A percentile compares a stretch with the other conserved stretches of the same genome.
phyloP scores from a whole-genome alignment of 306 rosid species.

The Pterocarpus santalinus region DNA sequence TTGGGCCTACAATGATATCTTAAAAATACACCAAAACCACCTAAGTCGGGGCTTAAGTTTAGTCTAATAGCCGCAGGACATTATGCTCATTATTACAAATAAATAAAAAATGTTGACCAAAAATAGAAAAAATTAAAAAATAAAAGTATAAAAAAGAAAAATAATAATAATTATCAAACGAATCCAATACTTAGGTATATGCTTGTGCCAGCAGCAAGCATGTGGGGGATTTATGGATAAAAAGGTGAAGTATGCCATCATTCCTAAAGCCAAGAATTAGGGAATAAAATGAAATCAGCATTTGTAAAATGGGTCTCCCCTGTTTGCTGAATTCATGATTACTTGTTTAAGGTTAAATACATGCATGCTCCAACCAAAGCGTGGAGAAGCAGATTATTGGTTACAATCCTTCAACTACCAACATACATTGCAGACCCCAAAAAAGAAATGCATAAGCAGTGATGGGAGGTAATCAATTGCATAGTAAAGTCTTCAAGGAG shows the following conservation, averaged over 20 bases:
- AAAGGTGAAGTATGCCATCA: slow-evolving; percentile 52
- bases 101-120: background rate
- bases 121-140: background rate
- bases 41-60: background rate
- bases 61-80: background rate
- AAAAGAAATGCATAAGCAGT: slow-evolving; percentile 11
- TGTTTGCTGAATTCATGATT: slow-evolving; percentile 56
- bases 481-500: background rate
- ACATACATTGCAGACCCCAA: background rate
- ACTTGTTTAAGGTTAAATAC: slow-evolving; percentile 15
- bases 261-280: slow-evolving; percentile 54
- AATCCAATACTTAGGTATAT: background rate
- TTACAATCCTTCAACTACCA: slow-evolving; percentile 44
- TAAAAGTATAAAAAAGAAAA: background rate
- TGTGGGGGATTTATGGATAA: slow-evolving; percentile 50
- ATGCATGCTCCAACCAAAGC: slow-evolving; percentile 35
- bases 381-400: slow-evolving; percentile 48
- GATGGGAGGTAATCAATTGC: slow-evolving; percentile 22
- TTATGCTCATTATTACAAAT: background rate
- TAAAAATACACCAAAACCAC: background rate
- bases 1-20: too few species aligned
- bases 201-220: slow-evolving; percentile 44
- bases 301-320: slow-evolving; percentile 55
- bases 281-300: slow-evolving; percentile 50
- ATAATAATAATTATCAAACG: background rate